These are phyloP conservation scores for Yamadazyma akitaensis DNA, from an alignment of 805 yeast species.

Conservation along the genomic window DNA sequence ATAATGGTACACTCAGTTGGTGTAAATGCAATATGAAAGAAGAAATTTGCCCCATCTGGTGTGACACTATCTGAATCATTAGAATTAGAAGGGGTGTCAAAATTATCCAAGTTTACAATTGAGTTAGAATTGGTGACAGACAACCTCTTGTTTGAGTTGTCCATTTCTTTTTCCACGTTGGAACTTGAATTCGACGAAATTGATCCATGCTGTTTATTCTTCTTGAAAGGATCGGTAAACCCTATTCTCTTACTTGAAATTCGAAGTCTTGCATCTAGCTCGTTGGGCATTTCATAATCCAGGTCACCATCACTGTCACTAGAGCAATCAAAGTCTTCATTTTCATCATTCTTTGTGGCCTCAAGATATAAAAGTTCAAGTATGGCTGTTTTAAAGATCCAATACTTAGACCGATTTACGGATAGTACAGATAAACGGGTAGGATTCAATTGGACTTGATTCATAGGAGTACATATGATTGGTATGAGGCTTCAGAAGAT, in stretches of 20 bases:
- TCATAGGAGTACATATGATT: slow-evolving; percentile 13
- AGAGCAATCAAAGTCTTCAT: slow-evolving; percentile 3
- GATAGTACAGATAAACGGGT: slow-evolving; percentile 49
- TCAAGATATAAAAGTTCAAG: slow-evolving; percentile 43
- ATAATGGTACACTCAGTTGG: slow-evolving; percentile 63
- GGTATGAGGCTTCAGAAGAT: neutral
- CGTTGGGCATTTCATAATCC: neutral
- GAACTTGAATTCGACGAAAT: slow-evolving; percentile 12
- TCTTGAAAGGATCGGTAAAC: neutral
- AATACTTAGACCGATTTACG: slow-evolving; percentile 48
- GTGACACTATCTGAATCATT: slow-evolving; percentile 1
- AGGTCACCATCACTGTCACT: neutral
- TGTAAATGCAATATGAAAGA: slow-evolving; percentile 61
- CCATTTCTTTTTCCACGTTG: slow-evolving; percentile 14
- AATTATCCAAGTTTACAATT: neutral
- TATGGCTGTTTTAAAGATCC: slow-evolving; percentile 54
- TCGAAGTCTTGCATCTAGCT: neutral
- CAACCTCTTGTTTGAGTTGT: slow-evolving; percentile 28
- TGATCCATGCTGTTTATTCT: slow-evolving; percentile 9
- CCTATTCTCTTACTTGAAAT: neutral
- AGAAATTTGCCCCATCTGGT: slow-evolving; percentile 24
- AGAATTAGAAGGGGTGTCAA: neutral
- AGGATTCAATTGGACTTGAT: slow-evolving; percentile 48
- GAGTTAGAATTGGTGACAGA: slow-evolving; percentile 3
- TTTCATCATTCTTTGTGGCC: slow-evolving; percentile 12